phyloP scores from a whole-genome alignment of 345 rosid genomes.

The Litchi chinensis region DNA sequence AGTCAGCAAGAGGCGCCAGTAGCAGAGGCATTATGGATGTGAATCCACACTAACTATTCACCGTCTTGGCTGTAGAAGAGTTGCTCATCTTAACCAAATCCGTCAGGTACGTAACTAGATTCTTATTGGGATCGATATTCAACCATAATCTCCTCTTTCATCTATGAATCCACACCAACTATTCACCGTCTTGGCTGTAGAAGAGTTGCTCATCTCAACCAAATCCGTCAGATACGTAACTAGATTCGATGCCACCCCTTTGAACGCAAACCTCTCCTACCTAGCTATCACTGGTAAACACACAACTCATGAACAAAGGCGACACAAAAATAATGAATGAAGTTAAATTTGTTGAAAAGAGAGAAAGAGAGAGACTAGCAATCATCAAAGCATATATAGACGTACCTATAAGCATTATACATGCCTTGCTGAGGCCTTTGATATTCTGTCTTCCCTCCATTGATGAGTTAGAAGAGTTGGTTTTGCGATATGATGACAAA shows the following conservation, averaged over 20 bases:
- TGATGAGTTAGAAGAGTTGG: conserved; percentile 4
- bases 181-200: conserved; percentile 86
- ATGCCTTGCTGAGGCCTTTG: conserved; percentile 59
- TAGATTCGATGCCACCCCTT: conserved; percentile 92
- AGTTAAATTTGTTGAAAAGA: background rate
- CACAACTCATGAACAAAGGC: background rate
- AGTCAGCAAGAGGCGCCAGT: conserved; percentile 79
- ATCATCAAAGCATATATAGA: background rate
- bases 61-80: conserved; percentile 84
- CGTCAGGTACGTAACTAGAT: conserved; percentile 86
- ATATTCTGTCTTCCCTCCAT: conserved; percentile 44
- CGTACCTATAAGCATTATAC: conserved; percentile 78
- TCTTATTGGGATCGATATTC: no score
- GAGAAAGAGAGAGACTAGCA: background rate
- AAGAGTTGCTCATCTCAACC: conserved; percentile 78
- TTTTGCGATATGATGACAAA: background rate
- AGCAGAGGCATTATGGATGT: conserved; percentile 83
- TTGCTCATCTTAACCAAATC: conserved; percentile 81
- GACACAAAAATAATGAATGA: background rate
- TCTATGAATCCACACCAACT: conserved; percentile 92
- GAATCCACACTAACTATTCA: conserved; percentile 88
- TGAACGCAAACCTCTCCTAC: conserved; percentile 92
- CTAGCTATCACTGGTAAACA: conserved; percentile 63
- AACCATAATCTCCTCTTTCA: no score
- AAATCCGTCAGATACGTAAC: conserved; percentile 88